Percentiles rank a stretch among this genome's conserved stretches.
These are phyloP conservation scores for Suhomyces vadensis DNA, from an alignment of 805 yeast genomes.

Conservation along the genomic window DNA sequence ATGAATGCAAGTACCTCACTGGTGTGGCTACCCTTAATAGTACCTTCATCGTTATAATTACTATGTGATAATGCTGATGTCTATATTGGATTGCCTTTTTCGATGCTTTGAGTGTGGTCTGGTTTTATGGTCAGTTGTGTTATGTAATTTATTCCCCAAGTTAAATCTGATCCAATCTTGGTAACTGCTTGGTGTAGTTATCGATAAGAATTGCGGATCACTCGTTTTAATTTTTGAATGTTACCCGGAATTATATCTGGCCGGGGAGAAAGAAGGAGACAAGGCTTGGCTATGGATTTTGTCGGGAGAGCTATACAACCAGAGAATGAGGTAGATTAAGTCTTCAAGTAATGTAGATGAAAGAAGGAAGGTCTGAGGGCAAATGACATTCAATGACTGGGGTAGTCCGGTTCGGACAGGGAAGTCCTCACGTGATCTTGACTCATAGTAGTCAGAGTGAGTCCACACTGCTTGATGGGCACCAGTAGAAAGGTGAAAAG, in stretches of 20 bases:
- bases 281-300: not conserved
- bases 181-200: not conserved
- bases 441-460: too few species aligned
- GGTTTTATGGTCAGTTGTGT: not conserved
- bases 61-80: not conserved
- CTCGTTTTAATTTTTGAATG: not conserved
- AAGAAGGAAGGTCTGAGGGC: not conserved
- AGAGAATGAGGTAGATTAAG: too few species aligned
- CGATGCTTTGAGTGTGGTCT: not conserved
- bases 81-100: not conserved
- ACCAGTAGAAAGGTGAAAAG: too few species aligned
- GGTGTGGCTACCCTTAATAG: not conserved
- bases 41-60: not conserved
- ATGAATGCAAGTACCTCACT: not conserved
- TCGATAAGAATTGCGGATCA: conserved; percentile 3
- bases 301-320: too few species aligned
- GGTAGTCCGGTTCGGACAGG: conserved; percentile 1
- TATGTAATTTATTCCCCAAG: too few species aligned
- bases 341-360: too few species aligned
- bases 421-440: not conserved
- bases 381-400: not conserved
- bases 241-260: conserved; percentile 4
- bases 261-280: not conserved
- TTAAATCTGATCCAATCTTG: too few species aligned
- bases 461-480: too few species aligned